Evolutionary conservation across 768 basidiomycete genomes (phyloP), one percentile per base, ranked within the genome.

Genomic region (Cystofilobasidium ferigula): DNA sequence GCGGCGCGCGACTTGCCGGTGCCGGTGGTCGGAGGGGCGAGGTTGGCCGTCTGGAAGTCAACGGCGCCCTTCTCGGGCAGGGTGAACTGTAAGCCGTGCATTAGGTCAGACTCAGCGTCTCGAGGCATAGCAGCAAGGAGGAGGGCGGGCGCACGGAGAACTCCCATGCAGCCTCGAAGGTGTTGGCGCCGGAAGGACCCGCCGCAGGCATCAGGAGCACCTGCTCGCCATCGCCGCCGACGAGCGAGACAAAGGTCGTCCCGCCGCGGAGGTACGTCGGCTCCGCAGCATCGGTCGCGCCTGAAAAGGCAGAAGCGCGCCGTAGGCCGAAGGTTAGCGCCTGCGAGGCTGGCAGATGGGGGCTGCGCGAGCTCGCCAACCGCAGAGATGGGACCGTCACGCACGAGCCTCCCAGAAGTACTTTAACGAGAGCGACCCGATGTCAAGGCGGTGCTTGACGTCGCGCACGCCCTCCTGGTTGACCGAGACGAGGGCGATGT

Each of bases 391-490:
- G 22, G 38, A 32, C 26, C 20, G 32, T 8, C 3, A 38, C 3
- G 40, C 54, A 24, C 63, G 38, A 3, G 47, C 63, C 58, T 64
- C 63, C 63, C 57, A 64, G 45, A 58, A 51, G 22, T 48, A 57
- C 18, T 35, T 38, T 18, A 64, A 20, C 26, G 28, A 26, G 1
- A 64, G 56, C 5, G 32, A 18, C 7, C 28, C 57, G 35, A 64
- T 45, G 42, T 57, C 20, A 20, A 64, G 48, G 26, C 57, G 36
- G 36, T 48, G 57, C 63, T 64, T 64, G 30, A 59, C 63, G 22
- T 64, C 57, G 26, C 57, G 40, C 45, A 64, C 57, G 22, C 57
- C 63, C 38, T 58, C 57, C 24, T 64, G 48, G 45, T 64, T 64
- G 58, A 24, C 34, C 22, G 57, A 42, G 63, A 64, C 43, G 45